Percentiles rank a stretch among this genome's conserved stretches.
These are phyloP conservation scores for Wickerhamomyces hampshirensis DNA, from an alignment of 805 yeast genomes.

Conservation along the genomic window DNA sequence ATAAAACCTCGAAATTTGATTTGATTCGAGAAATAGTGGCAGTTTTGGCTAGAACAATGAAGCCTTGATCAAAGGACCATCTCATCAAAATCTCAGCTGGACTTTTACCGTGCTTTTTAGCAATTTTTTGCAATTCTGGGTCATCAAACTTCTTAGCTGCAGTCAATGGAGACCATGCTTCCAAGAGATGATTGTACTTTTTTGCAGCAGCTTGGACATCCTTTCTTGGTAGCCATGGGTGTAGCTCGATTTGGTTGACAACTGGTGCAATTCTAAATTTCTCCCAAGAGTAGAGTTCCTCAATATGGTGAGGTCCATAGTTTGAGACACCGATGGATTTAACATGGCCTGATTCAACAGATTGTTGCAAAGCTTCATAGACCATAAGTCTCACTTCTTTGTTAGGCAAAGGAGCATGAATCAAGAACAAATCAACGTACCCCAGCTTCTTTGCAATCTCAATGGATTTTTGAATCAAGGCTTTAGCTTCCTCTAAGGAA, in stretches of 20 bases:
- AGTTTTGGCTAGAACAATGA: constrained; percentile 21
- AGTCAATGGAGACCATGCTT: constrained; percentile 23
- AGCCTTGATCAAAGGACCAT: constrained; percentile 23
- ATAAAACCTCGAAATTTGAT: constrained; percentile 16
- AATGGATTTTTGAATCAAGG: constrained; percentile 50
- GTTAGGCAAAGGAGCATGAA: constrained; percentile 60
- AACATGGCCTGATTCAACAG: constrained; percentile 52
- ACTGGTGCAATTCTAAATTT: constrained; percentile 56
- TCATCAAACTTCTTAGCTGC: constrained; percentile 20
- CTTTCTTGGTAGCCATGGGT: constrained; percentile 24
- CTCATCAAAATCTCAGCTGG: constrained; percentile 17
- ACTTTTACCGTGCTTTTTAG: constrained; percentile 17
- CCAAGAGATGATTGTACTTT: constrained; percentile 17
- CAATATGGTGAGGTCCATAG: constrained; percentile 59
- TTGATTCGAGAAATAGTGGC: constrained; percentile 13
- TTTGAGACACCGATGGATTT: constrained; percentile 76
- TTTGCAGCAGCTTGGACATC: constrained; percentile 19
- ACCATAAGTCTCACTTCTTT: constrained; percentile 48
- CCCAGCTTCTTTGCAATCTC: constrained; percentile 41
- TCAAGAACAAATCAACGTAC: constrained; percentile 67
- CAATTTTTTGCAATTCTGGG: constrained; percentile 17
- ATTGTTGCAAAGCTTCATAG: constrained; percentile 73
- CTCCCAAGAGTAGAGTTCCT: constrained; percentile 57
- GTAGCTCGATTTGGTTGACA: constrained; percentile 56
- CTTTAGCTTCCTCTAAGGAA: constrained; percentile 8